Evolutionary conservation across 306 rosid species (phyloP), one percentile per base, ranked within the genome.

Genomic region (Begonia masoniana): DNA sequence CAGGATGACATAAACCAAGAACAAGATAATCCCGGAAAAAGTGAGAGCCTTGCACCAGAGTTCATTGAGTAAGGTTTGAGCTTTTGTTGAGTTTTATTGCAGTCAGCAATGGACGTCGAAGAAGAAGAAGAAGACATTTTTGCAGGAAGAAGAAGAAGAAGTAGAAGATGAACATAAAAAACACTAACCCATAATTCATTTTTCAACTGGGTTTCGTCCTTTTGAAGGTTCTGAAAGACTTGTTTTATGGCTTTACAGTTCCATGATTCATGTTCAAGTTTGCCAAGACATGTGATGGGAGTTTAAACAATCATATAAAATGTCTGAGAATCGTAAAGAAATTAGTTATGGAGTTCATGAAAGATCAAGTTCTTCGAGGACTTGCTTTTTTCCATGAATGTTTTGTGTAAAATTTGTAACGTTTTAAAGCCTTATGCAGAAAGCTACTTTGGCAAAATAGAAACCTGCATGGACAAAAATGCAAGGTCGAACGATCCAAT

Each of bases 1-100:
- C 21, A 69, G 39, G 50, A 60, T 51, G 11, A 66, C 62, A 54
- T 66, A 75, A 11, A 74, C 8, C 10, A 56, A 17, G 49, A 72
- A 56, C 9, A 72, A 46, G n/a, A 62, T 13, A 7, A 67, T 26
- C 12, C 72, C 65, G 13, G 53, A 69, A 45, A 72, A 21, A 13
- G 69, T 55, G 7, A 75, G 21, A 45, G 57, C 56, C 59, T 66
- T 75, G 70, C 50, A 50, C 1, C 65, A 10, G 23, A 47, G 47
- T 59, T 45, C 68, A n/a, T 55, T 41, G 43, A 71, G 5, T 12
- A 57, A n/a, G 52, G 56, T 35, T 31, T 39, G 6, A 16, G 50
- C 9, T 69, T 62, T 41, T 50, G 64, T 41, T 23, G 69, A 43
- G 60, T 17, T n/a, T 16, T 55, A 2, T 47, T n/a, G 64, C 39